Conservation (phyloP, 2,329 filamentous ascomycete species). For the Fusarium drepaniforme region DNA sequence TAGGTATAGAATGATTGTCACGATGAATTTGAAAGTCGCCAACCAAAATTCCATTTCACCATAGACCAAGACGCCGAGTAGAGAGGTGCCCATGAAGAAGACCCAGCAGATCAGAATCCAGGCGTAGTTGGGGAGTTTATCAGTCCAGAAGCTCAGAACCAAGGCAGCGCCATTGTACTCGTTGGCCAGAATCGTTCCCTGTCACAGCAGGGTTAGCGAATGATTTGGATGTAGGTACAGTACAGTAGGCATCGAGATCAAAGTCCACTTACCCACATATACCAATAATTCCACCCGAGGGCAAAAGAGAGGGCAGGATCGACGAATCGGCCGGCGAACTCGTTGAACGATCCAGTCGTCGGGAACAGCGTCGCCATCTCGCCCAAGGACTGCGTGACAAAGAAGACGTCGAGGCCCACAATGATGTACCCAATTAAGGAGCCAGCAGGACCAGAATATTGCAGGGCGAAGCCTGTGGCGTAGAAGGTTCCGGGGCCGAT, state of each 20-base stretch:
- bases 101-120: slow-evolving; percentile 59
- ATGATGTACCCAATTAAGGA: slow-evolving; percentile 77
- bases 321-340: slow-evolving; percentile 81
- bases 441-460: slow-evolving; percentile 67
- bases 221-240: not conserved
- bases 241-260: not conserved
- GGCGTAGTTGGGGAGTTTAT: slow-evolving; percentile 53
- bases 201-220: not conserved
- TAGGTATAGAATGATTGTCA: slow-evolving; percentile 54
- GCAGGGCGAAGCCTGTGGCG: slow-evolving; percentile 67
- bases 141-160: not conserved
- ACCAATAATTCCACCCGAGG: slow-evolving; percentile 68
- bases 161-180: slow-evolving; percentile 68
- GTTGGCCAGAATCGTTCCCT: not conserved
- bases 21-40: slow-evolving; percentile 60
- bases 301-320: slow-evolving; percentile 84
- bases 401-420: slow-evolving; percentile 62
- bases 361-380: slow-evolving; percentile 88
- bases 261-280: not conserved
- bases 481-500: slow-evolving; percentile 80
- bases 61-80: slow-evolving; percentile 58
- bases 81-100: slow-evolving; percentile 52
- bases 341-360: slow-evolving; percentile 80
- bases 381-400: slow-evolving; percentile 76
- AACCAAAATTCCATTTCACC: slow-evolving; percentile 67